phyloP scores from a whole-genome alignment of 371 early-diverging fungal species.

The Mucor ambiguus region DNA sequence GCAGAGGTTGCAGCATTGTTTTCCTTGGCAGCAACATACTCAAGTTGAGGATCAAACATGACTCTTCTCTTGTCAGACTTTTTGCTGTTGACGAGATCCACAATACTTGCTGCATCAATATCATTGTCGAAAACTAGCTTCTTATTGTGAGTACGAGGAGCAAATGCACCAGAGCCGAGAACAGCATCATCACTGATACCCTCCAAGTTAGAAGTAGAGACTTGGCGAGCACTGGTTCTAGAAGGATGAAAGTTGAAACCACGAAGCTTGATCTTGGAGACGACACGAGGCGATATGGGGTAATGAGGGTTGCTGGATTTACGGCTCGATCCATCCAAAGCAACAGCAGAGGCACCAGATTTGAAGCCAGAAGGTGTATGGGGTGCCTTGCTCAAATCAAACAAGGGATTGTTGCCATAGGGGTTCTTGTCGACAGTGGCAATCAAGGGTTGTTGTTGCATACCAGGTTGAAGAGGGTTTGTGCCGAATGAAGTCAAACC shows the following conservation, averaged over 20 bases:
- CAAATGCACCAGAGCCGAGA: constrained; percentile 68
- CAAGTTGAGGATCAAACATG: constrained; percentile 37
- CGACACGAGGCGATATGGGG: constrained; percentile 69
- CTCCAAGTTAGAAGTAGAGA: constrained; percentile 29
- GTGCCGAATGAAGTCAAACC: constrained; percentile 52
- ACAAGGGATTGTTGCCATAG: constrained; percentile 84
- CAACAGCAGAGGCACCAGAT: constrained; percentile 50
- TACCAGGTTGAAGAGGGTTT: constrained; percentile 36
- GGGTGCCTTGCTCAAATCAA: constrained; percentile 50
- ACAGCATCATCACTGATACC: constrained; percentile 68
- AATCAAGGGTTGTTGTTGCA: constrained; percentile 53
- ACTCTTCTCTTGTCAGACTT: constrained; percentile 26
- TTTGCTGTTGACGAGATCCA: constrained; percentile 28
- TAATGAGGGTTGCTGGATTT: constrained; percentile 58
- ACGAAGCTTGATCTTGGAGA: constrained; percentile 70
- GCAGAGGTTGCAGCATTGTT: constrained; percentile 1
- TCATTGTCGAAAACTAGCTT: constrained; percentile 59
- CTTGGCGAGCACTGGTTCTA: constrained; percentile 27
- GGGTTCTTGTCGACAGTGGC: constrained; percentile 83
- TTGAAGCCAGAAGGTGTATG: constrained; percentile 24
- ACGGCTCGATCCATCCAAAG: constrained; percentile 47
- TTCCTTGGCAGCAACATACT: constrained; percentile 28
- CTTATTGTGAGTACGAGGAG: constrained; percentile 75
- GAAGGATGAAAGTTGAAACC: constrained; percentile 53
- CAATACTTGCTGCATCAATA: constrained; percentile 32